Percentiles rank a stretch among this genome's conserved stretches.
These are phyloP conservation scores for Penicillium coprophilum DNA, from an alignment of 495 filamentous ascomycete genomes.

Conservation along the genomic window DNA sequence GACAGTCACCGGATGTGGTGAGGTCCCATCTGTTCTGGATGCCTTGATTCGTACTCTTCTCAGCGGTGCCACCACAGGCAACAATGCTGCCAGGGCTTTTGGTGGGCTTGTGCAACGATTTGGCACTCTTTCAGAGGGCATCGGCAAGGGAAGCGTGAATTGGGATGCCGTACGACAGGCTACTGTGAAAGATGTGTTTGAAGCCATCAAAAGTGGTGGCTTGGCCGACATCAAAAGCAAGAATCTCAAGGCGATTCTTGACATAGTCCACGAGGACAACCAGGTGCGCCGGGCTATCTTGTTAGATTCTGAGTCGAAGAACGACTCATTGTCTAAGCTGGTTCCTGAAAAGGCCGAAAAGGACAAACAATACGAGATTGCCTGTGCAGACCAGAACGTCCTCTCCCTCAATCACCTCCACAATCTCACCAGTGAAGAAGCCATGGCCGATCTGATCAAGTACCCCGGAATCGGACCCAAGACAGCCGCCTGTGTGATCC, in stretches of 20 bases:
- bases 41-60: slow-evolving; percentile 80
- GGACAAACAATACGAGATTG: slow-evolving; percentile 52
- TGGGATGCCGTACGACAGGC: slow-evolving; percentile 80
- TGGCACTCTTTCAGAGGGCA: slow-evolving; percentile 59
- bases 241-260: slow-evolving; percentile 77
- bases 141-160: slow-evolving; percentile 76
- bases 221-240: slow-evolving; percentile 67
- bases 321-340: slow-evolving; percentile 1
- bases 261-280: slow-evolving; percentile 74
- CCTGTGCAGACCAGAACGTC: slow-evolving; percentile 54
- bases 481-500: slow-evolving; percentile 80
- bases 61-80: slow-evolving; percentile 70
- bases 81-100: slow-evolving; percentile 67
- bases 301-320: slow-evolving; percentile 11
- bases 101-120: slow-evolving; percentile 68
- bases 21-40: slow-evolving; percentile 89
- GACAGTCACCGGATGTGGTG: slow-evolving; percentile 82
- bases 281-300: slow-evolving; percentile 46
- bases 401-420: slow-evolving; percentile 80
- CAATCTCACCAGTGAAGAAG: slow-evolving; percentile 61
- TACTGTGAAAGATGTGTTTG: slow-evolving; percentile 59
- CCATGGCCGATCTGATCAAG: slow-evolving; percentile 68
- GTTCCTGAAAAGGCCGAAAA: slow-evolving; percentile 23
- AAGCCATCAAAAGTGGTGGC: slow-evolving; percentile 74
- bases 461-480: slow-evolving; percentile 90